Conservation (phyloP, 176 grass and related monocot genomes). For the Lolium rigidum region DNA sequence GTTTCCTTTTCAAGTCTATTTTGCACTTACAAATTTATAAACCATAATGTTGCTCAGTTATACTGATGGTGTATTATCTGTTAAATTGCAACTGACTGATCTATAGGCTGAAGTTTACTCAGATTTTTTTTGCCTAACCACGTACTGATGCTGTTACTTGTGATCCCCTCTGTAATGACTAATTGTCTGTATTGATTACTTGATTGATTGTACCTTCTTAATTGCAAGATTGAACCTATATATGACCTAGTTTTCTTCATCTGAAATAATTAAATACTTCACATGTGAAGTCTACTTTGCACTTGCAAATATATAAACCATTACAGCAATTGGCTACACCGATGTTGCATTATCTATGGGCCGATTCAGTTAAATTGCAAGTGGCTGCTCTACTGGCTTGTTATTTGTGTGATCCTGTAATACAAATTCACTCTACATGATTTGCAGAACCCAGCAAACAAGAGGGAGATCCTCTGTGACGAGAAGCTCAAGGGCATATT, state of each 20-base stretch:
- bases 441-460: conserved; percentile 74
- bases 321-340: neutral
- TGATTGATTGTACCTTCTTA: neutral
- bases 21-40: neutral
- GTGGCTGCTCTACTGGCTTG: neutral
- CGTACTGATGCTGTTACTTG: neutral
- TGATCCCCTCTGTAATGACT: neutral
- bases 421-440: conserved; percentile 19
- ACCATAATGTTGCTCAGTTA: neutral
- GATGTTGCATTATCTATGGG: neutral
- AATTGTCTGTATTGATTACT: neutral
- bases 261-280: neutral
- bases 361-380: neutral
- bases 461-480: conserved; percentile 72
- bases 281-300: neutral
- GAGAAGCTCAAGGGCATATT: conserved; percentile 79
- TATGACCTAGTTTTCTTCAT: neutral
- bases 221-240: neutral
- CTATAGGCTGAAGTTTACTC: neutral
- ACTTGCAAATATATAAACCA: neutral
- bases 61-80: neutral
- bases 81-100: neutral
- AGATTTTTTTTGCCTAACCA: no score
- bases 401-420: neutral
- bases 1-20: neutral